Percentiles rank a stretch among this genome's conserved stretches.
Conservation (phyloP, 768 basidiomycete species). For the Calocera viscosa region DNA sequence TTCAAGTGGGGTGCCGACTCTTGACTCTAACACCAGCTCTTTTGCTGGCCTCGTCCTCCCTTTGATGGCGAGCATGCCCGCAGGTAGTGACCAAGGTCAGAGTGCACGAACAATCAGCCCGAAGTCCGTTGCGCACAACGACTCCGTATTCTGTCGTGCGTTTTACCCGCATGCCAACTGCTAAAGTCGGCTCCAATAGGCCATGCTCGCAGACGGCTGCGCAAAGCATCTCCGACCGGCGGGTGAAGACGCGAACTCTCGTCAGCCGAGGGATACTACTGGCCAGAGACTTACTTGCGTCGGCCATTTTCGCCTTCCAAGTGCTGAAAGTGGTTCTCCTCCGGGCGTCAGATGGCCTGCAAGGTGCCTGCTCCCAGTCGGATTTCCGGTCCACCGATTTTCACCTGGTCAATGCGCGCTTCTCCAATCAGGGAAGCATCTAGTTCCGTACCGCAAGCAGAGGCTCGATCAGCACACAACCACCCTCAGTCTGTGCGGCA, state of each 20-base stretch:
- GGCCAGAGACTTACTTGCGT: slow-evolving; percentile 16
- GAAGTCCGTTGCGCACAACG: slow-evolving; percentile 39
- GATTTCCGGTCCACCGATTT: too few relatives aligned
- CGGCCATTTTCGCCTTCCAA: slow-evolving; percentile 43
- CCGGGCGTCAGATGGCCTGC: slow-evolving; percentile 50
- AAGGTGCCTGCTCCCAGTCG: slow-evolving; percentile 40
- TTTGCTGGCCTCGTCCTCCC: slow-evolving; percentile 54
- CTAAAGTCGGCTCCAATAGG: slow-evolving; percentile 23
- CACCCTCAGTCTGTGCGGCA: too few relatives aligned
- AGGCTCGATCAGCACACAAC: too few relatives aligned
- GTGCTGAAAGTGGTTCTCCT: slow-evolving; percentile 54
- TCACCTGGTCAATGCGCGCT: too few relatives aligned
- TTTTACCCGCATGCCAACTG: slow-evolving; percentile 41
- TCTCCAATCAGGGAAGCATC: too few relatives aligned
- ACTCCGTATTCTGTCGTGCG: slow-evolving; percentile 49
- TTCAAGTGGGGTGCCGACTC: too few relatives aligned
- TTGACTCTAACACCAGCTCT: slow-evolving; percentile 52
- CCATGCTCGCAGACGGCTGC: neutral
- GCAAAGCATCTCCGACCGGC: neutral
- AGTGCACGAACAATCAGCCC: slow-evolving; percentile 38
- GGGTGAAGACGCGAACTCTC: neutral
- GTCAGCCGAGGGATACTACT: neutral
- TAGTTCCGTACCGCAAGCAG: too few relatives aligned
- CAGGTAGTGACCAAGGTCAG: slow-evolving; percentile 31
- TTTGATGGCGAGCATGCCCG: slow-evolving; percentile 42